Evolutionary conservation across 2,329 filamentous ascomycete genomes (phyloP), one percentile per base, ranked within the genome.

Genomic region (Geosmithia morbida): DNA sequence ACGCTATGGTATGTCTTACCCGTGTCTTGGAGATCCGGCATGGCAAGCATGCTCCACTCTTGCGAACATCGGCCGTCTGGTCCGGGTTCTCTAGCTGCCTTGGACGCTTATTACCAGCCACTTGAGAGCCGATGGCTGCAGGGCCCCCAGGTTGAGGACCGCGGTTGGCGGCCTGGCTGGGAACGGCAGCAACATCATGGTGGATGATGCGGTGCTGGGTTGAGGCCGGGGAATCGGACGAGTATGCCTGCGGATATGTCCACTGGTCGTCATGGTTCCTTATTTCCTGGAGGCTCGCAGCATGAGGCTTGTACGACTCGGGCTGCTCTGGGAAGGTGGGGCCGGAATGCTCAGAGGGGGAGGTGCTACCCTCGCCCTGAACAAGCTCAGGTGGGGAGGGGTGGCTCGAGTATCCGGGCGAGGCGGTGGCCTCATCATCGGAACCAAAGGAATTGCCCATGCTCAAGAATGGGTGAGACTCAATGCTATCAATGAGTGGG

Each of bases 11-110:
- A 50, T 57, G 55, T 57, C 68, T 65, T 65, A 73, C 71, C 54
- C 61, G 59, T 53, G 66, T 65, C 61, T 71, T 74, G 52, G 63
- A 65, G 51, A 68, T 62, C 52, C 65, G 69, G 57, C 71, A 74
- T 48, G 65, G 66, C 47, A 68, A 61, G 53, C 71, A 75, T 33
- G 71, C 69, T 49, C 67, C 66, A 53, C 61, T 62, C 55, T 69
- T 68, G 52, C 71, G 69, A 47, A 74, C 69, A 48, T 66, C 64
- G 46, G 68, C 69, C 42, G 71, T 72, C 57, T 71, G 65, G 50
- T 66, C 61, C 41, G 61, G 65, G 51, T 67, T 60, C 48, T 56
- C 56, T 22, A 67, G 57, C 48, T 66, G 62, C 45, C 64, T 57
- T 47, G 56, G 59, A 50, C 61, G 64, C 55, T 59, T 66, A 45